phyloP scores from a whole-genome alignment of 176 grass and related monocot genomes.

The Pontederia paniculata region DNA sequence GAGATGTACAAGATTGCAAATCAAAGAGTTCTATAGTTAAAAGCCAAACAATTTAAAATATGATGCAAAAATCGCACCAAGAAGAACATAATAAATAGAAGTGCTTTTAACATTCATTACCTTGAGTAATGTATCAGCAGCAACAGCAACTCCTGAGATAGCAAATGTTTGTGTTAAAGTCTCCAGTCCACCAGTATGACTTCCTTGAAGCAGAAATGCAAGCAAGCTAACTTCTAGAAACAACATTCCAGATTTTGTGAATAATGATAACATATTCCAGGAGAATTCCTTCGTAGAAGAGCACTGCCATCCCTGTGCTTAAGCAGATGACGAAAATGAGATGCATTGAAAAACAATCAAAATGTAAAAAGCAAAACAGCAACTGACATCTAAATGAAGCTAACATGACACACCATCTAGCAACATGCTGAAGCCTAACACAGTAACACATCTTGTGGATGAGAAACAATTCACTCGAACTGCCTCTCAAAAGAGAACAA shows the following conservation, averaged over 20 bases:
- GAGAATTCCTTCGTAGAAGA: slow-evolving; percentile 60
- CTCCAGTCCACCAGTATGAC: slow-evolving; percentile 67
- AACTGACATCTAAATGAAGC: not conserved
- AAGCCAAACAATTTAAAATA: too few relatives aligned
- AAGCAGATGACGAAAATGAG: slow-evolving; percentile 10
- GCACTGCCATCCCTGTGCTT: slow-evolving; percentile 72
- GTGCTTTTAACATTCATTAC: slow-evolving; percentile 20
- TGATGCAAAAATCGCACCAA: not conserved
- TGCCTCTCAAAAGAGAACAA: too few relatives aligned
- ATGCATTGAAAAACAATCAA: not conserved
- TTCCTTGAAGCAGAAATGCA: slow-evolving; percentile 96
- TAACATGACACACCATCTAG: too few relatives aligned
- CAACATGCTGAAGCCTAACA: too few relatives aligned
- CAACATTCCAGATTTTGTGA: slow-evolving; percentile 82
- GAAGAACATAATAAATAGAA: not conserved
- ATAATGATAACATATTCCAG: slow-evolving; percentile 74
- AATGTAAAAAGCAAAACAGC: not conserved
- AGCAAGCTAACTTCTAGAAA: slow-evolving; percentile 91
- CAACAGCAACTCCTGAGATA: slow-evolving; percentile 72
- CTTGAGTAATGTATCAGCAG: slow-evolving; percentile 88
- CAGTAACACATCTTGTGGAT: too few relatives aligned
- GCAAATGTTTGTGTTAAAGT: slow-evolving; percentile 80
- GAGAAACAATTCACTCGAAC: too few relatives aligned
- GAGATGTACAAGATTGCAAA: too few relatives aligned
- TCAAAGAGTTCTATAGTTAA: too few relatives aligned